Conservation (phyloP, 2,329 filamentous ascomycete genomes). For the Pseudogymnoascus verrucosus region DNA sequence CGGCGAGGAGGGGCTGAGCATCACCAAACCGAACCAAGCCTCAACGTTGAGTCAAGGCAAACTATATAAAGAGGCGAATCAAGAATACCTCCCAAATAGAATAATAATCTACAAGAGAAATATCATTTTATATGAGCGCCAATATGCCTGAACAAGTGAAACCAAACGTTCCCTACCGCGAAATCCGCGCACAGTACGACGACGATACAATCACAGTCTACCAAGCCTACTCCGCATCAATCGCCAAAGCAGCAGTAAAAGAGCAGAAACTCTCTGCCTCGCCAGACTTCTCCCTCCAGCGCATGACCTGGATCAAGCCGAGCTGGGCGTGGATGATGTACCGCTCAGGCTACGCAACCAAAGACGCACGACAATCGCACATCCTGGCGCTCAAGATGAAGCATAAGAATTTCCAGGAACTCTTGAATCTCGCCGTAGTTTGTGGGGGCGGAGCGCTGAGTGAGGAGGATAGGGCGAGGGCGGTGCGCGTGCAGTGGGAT, state of each 20-base stretch:
- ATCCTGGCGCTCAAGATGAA: slow-evolving; percentile 51
- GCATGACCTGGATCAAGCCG: slow-evolving; percentile 61
- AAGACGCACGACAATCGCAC: slow-evolving; percentile 44
- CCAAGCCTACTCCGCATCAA: slow-evolving; percentile 48
- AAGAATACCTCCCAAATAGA: not conserved
- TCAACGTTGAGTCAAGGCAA: not conserved
- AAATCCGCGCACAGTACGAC: slow-evolving; percentile 46
- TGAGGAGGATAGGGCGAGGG: slow-evolving; percentile 19
- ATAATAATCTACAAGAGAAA: not conserved
- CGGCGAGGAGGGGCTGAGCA: not conserved
- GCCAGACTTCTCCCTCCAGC: slow-evolving; percentile 40
- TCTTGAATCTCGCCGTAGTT: slow-evolving; percentile 33
- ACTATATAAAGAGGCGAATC: not conserved
- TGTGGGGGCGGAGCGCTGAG: slow-evolving; percentile 26
- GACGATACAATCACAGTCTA: slow-evolving; percentile 49
- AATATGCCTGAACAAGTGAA: not conserved
- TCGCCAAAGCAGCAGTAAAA: slow-evolving; percentile 44
- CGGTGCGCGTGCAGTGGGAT: slow-evolving; percentile 56
- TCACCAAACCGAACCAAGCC: not conserved
- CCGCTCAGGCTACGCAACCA: slow-evolving; percentile 51
- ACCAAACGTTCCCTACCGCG: slow-evolving; percentile 31
- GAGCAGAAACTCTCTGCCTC: slow-evolving; percentile 45
- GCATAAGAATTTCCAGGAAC: slow-evolving; percentile 39
- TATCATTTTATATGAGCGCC: not conserved
- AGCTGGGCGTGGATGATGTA: slow-evolving; percentile 59